Evolutionary conservation across 192 early-diverging fungal genomes (phyloP).

Genomic region (Linnemannia hyalina): DNA sequence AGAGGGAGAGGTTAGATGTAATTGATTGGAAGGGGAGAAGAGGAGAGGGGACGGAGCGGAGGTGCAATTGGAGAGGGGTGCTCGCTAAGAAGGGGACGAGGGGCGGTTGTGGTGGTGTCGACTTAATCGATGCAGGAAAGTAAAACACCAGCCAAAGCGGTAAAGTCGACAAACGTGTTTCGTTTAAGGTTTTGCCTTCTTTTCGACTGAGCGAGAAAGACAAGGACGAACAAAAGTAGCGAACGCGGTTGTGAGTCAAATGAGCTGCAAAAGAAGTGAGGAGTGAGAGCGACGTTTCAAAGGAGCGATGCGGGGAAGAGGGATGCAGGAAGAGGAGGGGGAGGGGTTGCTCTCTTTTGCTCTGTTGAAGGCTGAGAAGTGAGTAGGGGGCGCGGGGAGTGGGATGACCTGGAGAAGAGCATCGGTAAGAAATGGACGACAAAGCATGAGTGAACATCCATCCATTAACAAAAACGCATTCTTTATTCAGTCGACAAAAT

Average conservation of each 20-base stretch:
- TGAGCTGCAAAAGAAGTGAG: not conserved
- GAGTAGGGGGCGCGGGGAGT: not conserved
- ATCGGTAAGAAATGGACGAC: not conserved
- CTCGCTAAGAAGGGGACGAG: not conserved
- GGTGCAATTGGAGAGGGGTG: not conserved
- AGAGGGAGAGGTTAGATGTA: not conserved
- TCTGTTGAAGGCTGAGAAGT: not conserved
- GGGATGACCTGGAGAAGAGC: not conserved
- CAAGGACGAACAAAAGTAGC: not conserved
- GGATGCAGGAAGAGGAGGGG: too few species aligned
- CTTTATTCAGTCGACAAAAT: not conserved
- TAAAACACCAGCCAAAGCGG: not conserved
- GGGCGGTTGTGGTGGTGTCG: not conserved
- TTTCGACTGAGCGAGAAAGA: not conserved
- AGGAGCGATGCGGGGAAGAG: not conserved
- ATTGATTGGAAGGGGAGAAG: not conserved
- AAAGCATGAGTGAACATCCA: not conserved
- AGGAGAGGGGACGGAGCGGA: not conserved
- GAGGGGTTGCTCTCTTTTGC: not conserved
- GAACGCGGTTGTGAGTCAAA: not conserved
- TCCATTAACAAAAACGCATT: not conserved
- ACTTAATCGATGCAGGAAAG: too few species aligned
- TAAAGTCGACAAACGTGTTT: not conserved
- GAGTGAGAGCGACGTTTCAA: not conserved
- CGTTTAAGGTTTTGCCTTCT: not conserved